Base-by-base conservation (phyloP, 257 asterid species). In the Rehmannia glutinosa region DNA sequence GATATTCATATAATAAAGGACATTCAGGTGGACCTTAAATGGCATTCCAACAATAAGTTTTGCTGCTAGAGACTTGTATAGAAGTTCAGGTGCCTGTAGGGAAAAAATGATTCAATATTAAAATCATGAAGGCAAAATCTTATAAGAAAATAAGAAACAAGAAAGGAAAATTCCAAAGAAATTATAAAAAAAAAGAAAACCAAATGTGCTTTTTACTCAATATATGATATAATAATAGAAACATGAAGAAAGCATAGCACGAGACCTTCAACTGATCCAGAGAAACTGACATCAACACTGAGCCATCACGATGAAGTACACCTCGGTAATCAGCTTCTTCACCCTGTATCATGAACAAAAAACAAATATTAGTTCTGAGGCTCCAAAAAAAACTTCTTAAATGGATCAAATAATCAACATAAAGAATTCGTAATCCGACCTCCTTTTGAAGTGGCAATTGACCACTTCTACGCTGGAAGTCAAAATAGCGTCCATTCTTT, bases 221-320 rank as follows among this genome's bases (percentile, higher is more conserved):
- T 23, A 24, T n/a, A 59, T 9, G 27, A 64, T 38, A 45, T 46
- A 20, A 60, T 36, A 20, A 46, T 28, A 32, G 57, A 21, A 45
- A 21, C 21, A 21, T 16, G 16, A 30, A 41, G 72, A 45, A 38
- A 67, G 54, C 33, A 69, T 19, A 8, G 56, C 60, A 43, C 39
- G 56, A 55, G 35, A 93, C 99, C 99, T 94, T 91, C 80, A 94
- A 77, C 78, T 87, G 97, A 86, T 94, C 91, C 79, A 91, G 84
- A 51, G 97, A 77, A 78, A 91, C 88, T 3, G 99, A 81, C 99
- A 94, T 82, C 76, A 94, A 81, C 72, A 94, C 98, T 9, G 99
- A 94, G 69, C 99, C 99, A 85, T 94, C 99, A 69, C 98, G 98
- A 74, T 91, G 99, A 77, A 94, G 90, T 60, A 75, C 96, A n/a